Conservation (phyloP, 371 early-diverging fungal species). For the Apophysomyces elegans region DNA sequence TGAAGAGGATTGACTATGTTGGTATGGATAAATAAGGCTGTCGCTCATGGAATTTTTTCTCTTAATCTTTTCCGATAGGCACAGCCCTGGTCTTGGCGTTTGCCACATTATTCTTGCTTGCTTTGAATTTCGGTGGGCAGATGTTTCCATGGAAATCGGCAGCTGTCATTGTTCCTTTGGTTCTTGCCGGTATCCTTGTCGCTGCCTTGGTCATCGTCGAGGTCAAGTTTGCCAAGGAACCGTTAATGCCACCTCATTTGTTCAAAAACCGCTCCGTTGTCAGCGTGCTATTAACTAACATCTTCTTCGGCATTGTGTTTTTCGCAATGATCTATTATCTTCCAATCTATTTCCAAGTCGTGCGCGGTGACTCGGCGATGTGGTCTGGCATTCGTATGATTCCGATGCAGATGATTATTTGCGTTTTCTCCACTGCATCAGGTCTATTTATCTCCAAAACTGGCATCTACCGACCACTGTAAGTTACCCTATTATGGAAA, state of each 20-base stretch:
- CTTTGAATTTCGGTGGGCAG: slow-evolving; percentile 56
- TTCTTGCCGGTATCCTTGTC: slow-evolving; percentile 48
- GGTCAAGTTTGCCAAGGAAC: slow-evolving; percentile 53
- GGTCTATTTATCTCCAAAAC: slow-evolving; percentile 54
- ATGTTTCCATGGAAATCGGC: slow-evolving; percentile 66
- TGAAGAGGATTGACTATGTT: slow-evolving; percentile 47
- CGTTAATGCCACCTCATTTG: slow-evolving; percentile 59
- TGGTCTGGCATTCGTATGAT: slow-evolving; percentile 58
- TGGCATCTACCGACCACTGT: slow-evolving; percentile 55
- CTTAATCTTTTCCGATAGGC: slow-evolving; percentile 23
- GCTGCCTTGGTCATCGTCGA: slow-evolving; percentile 51
- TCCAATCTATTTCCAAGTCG: slow-evolving; percentile 84
- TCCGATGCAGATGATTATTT: slow-evolving; percentile 55
- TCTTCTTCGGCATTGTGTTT: slow-evolving; percentile 62
- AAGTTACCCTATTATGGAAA: slow-evolving; percentile 8
- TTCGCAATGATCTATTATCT: slow-evolving; percentile 60
- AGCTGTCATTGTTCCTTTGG: slow-evolving; percentile 63
- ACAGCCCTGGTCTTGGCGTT: slow-evolving; percentile 44
- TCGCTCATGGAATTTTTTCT: slow-evolving; percentile 11
- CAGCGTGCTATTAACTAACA: slow-evolving; percentile 47
- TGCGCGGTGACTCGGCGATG: slow-evolving; percentile 55
- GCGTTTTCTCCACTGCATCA: slow-evolving; percentile 35
- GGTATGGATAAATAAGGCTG: slow-evolving; percentile 17
- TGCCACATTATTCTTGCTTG: slow-evolving; percentile 47
- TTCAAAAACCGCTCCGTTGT: slow-evolving; percentile 55